Percentiles rank a stretch among this genome's conserved stretches.
phyloP scores from a whole-genome alignment of 2,329 filamentous ascomycete genomes.

The Botrytis byssoidea region DNA sequence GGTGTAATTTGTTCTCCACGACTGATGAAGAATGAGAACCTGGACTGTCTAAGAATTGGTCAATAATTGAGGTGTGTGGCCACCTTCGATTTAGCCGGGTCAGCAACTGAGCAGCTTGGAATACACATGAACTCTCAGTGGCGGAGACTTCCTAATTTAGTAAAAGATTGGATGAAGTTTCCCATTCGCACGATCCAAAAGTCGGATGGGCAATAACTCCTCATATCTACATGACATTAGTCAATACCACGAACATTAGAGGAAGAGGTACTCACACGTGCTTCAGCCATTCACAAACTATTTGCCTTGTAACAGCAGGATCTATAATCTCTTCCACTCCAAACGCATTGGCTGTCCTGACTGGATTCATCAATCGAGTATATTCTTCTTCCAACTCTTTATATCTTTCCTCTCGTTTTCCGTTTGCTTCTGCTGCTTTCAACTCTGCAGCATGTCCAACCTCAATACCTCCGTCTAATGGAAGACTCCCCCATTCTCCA shows the following conservation, averaged over 20 bases:
- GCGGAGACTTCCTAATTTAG: conserved; percentile 13
- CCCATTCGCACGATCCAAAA: conserved; percentile 42
- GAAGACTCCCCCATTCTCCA: conserved; percentile 61
- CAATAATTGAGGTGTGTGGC: neutral
- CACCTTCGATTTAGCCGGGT: neutral
- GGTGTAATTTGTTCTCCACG: neutral
- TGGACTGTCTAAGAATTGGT: neutral
- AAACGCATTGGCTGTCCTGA: conserved; percentile 62
- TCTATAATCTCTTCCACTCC: conserved; percentile 65
- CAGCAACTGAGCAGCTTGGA: neutral
- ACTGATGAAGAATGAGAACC: neutral
- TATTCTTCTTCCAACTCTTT: conserved; percentile 60
- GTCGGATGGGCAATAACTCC: conserved; percentile 31
- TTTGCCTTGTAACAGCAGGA: conserved; percentile 55
- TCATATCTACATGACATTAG: conserved; percentile 27
- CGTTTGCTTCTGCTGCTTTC: conserved; percentile 51
- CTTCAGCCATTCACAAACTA: conserved; percentile 54
- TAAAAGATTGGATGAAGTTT: conserved; percentile 46
- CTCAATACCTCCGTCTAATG: conserved; percentile 63
- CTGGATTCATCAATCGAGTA: conserved; percentile 60
- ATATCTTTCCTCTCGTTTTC: conserved; percentile 51
- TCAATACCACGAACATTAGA: neutral
- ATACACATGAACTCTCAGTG: neutral
- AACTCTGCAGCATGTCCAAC: conserved; percentile 61
- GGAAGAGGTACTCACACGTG: conserved; percentile 46